phyloP scores from a whole-genome alignment of 2,329 filamentous ascomycete genomes.

The Microcera coccophila region DNA sequence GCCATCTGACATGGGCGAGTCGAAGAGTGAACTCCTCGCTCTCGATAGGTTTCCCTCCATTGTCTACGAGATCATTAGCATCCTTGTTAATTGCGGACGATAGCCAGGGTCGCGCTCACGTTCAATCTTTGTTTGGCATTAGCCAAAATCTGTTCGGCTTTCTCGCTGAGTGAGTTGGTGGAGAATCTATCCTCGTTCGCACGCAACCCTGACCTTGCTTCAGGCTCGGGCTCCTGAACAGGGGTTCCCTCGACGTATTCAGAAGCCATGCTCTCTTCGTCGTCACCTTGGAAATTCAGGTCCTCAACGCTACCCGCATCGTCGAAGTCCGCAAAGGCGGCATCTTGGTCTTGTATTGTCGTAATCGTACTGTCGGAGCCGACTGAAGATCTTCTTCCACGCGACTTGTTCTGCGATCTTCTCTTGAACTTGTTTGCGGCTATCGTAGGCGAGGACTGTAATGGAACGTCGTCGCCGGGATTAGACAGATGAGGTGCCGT shows the following conservation, averaged over 20 bases:
- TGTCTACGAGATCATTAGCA: constrained; percentile 50
- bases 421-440: constrained; percentile 43
- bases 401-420: constrained; percentile 39
- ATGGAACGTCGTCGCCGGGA: constrained; percentile 32
- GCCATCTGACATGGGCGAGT: constrained; percentile 41
- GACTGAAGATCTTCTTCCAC: constrained; percentile 52
- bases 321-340: constrained; percentile 58
- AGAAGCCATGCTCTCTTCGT: constrained; percentile 62
- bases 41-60: constrained; percentile 90
- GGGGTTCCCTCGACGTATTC: constrained; percentile 49
- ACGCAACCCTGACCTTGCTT: constrained; percentile 10
- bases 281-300: constrained; percentile 63
- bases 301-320: constrained; percentile 60
- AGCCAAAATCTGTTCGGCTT: constrained; percentile 85
- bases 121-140: constrained; percentile 88
- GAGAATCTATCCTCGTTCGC: constrained; percentile 58
- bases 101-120: constrained; percentile 48
- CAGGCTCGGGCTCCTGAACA: constrained; percentile 17
- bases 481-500: constrained; percentile 35
- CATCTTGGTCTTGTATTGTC: constrained; percentile 42
- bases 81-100: neutral
- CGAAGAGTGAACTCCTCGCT: constrained; percentile 64
- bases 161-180: constrained; percentile 70
- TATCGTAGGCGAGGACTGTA: constrained; percentile 45
- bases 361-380: constrained; percentile 61